A percentile compares a stretch with the other conserved stretches of the same genome.
These are phyloP conservation scores for Malassezia globosa DNA, from an alignment of 1,284 basidiomycete species.

Conservation along the genomic window DNA sequence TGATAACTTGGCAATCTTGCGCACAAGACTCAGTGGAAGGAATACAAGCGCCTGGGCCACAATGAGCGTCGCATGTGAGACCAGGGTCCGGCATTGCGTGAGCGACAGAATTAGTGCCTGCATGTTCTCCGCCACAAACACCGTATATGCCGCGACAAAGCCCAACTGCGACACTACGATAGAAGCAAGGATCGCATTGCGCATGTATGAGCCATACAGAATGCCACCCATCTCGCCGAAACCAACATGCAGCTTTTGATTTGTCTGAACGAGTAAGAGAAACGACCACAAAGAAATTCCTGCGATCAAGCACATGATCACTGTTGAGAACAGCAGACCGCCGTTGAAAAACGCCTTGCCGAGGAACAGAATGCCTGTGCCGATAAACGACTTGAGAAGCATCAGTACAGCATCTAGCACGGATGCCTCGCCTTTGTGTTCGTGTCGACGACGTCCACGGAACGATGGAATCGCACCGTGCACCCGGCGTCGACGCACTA, in stretches of 20 bases:
- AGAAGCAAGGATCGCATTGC: slow-evolving; percentile 72
- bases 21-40: slow-evolving; percentile 44
- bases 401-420: slow-evolving; percentile 45
- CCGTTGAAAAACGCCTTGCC: slow-evolving; percentile 97
- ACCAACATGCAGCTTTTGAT: slow-evolving; percentile 76
- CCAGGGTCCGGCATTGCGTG: slow-evolving; percentile 61
- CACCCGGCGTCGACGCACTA: slow-evolving; percentile 24
- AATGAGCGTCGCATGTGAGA: slow-evolving; percentile 71
- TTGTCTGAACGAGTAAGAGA: slow-evolving; percentile 76
- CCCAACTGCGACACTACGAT: slow-evolving; percentile 80
- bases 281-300: slow-evolving; percentile 85
- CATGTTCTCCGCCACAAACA: slow-evolving; percentile 89
- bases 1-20: slow-evolving; percentile 60
- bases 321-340: slow-evolving; percentile 75
- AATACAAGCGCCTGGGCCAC: slow-evolving; percentile 73
- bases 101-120: slow-evolving; percentile 69
- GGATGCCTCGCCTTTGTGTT: slow-evolving; percentile 27
- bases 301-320: slow-evolving; percentile 71
- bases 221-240: slow-evolving; percentile 94
- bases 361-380: slow-evolving; percentile 88
- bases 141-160: slow-evolving; percentile 80
- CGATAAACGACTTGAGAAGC: slow-evolving; percentile 73
- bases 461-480: slow-evolving; percentile 5
- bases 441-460: slow-evolving; percentile 6
- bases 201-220: slow-evolving; percentile 86